These are phyloP conservation scores for Beauveria medogensis DNA, from an alignment of 2,329 filamentous ascomycete genomes.

Conservation along the genomic window DNA sequence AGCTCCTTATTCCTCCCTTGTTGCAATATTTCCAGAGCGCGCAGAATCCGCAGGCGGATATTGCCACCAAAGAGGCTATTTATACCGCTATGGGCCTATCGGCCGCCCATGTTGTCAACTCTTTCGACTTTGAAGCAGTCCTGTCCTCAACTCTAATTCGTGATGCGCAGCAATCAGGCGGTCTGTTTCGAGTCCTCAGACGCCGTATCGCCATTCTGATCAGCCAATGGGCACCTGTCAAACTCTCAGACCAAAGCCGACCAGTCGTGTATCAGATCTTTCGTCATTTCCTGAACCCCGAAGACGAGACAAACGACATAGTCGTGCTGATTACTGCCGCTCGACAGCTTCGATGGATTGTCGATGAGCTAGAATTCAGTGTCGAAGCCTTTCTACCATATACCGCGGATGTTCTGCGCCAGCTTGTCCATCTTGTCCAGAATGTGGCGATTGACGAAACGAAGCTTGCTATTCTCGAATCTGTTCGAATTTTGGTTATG, in stretches of 20 bases:
- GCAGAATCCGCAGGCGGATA: conserved; percentile 55
- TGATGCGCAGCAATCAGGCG: conserved; percentile 61
- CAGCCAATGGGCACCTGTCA: conserved; percentile 81
- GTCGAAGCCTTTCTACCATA: conserved; percentile 68
- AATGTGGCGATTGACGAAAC: conserved; percentile 79
- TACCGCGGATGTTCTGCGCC: conserved; percentile 62
- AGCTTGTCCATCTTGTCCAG: conserved; percentile 68
- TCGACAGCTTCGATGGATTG: conserved; percentile 69
- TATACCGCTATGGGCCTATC: conserved; percentile 89
- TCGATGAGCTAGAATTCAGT: conserved; percentile 78
- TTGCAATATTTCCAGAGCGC: conserved; percentile 76
- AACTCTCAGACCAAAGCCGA: conserved; percentile 59
- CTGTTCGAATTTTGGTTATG: conserved; percentile 71
- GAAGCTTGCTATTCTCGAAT: conserved; percentile 83
- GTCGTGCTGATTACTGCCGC: conserved; percentile 90
- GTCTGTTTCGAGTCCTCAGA: conserved; percentile 70
- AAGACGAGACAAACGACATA: conserved; percentile 75
- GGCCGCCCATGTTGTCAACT: conserved; percentile 62
- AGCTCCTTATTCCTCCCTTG: conserved; percentile 69
- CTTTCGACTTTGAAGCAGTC: conserved; percentile 78
- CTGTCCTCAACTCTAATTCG: conserved; percentile 65
- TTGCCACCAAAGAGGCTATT: conserved; percentile 85
- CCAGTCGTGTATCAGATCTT: conserved; percentile 82
- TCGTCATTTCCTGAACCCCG: conserved; percentile 70
- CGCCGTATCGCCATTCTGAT: conserved; percentile 83